Evolutionary conservation across 2,329 filamentous ascomycete species (phyloP).

Genomic region (Myriangium duriaei): DNA sequence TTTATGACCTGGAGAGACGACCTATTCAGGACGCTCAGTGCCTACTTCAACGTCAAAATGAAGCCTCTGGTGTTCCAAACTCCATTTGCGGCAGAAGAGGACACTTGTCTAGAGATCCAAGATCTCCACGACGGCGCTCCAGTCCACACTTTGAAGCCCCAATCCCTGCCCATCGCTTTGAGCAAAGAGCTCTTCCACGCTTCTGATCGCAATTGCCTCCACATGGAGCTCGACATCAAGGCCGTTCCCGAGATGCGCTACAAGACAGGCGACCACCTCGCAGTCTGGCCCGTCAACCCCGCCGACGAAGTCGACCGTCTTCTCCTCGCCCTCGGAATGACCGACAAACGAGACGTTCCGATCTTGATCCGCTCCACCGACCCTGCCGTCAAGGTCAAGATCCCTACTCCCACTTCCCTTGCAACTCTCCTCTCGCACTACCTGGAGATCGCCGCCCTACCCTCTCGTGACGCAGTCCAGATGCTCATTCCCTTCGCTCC

Average conservation of each 20-base stretch:
- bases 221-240: conserved; percentile 29
- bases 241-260: conserved; percentile 26
- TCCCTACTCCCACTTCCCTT: conserved; percentile 30
- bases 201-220: conserved; percentile 28
- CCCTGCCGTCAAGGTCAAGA: conserved; percentile 20
- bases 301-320: conserved; percentile 26
- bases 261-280: conserved; percentile 33
- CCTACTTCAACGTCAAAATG: conserved; percentile 22
- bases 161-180: conserved; percentile 21
- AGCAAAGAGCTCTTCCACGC: conserved; percentile 24
- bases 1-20: conserved; percentile 32
- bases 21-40: conserved; percentile 22
- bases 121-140: conserved; percentile 21
- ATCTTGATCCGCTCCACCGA: conserved; percentile 22
- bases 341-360: conserved; percentile 13
- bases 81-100: conserved; percentile 19
- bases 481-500: conserved; percentile 30
- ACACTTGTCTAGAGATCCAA: conserved; percentile 16
- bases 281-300: conserved; percentile 30
- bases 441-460: conserved; percentile 33
- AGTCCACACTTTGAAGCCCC: conserved; percentile 19
- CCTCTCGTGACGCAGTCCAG: conserved; percentile 28
- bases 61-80: conserved; percentile 24
- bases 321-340: conserved; percentile 19
- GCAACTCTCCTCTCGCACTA: conserved; percentile 32